A percentile compares a stretch with the other conserved stretches of the same genome.
These are phyloP conservation scores for Colletotrichum simmondsii DNA, from an alignment of 2,329 filamentous ascomycete genomes.

Conservation along the genomic window DNA sequence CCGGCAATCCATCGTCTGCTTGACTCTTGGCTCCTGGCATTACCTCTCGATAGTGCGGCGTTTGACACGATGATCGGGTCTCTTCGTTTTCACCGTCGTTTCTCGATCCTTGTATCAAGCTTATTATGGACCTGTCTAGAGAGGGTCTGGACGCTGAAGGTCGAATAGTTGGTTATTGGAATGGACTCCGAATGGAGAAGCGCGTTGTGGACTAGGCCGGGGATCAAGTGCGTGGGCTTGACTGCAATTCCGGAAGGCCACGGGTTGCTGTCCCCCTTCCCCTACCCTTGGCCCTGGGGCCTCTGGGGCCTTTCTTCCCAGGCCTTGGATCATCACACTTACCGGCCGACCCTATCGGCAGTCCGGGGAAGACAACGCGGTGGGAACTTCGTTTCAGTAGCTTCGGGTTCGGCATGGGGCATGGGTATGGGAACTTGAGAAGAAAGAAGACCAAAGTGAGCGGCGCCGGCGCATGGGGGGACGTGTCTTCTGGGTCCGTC, in stretches of 20 bases:
- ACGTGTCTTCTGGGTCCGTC: slow-evolving; percentile 2
- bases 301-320: background rate
- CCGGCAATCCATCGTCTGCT: background rate
- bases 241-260: slow-evolving; percentile 29
- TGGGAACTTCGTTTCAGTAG: slow-evolving; percentile 29
- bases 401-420: slow-evolving; percentile 12
- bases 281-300: background rate
- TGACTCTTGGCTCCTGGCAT: background rate
- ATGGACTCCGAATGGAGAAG: background rate
- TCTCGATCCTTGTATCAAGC: background rate
- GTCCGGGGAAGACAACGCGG: slow-evolving; percentile 28
- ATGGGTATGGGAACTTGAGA: background rate
- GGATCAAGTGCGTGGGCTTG: background rate
- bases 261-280: slow-evolving; percentile 17
- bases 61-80: background rate
- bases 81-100: background rate
- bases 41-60: background rate
- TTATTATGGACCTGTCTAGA: background rate
- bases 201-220: slow-evolving; percentile 2
- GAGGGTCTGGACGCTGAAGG: background rate
- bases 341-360: slow-evolving; percentile 28
- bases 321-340: background rate
- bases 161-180: background rate
- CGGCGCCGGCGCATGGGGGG: slow-evolving; percentile 20
- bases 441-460: background rate